phyloP scores from a whole-genome alignment of 2,329 filamentous ascomycete species.

The Akanthomyces dipterigenus region DNA sequence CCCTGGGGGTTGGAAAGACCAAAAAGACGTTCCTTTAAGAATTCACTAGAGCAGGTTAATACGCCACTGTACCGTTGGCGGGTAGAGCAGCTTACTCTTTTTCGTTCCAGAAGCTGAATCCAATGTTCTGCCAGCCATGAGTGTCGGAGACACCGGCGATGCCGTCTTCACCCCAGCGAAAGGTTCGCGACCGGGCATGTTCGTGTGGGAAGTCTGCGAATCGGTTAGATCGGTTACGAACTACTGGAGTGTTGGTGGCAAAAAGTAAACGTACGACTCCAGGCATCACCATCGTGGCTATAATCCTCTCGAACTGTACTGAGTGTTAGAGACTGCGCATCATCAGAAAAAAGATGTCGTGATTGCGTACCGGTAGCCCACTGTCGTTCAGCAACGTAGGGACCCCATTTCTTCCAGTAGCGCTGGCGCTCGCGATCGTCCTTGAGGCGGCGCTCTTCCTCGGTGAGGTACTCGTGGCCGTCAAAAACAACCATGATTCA shows the following conservation, averaged over 20 bases:
- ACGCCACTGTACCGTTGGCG: background rate
- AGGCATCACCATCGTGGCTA: constrained; percentile 80
- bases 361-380: constrained; percentile 73
- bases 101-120: constrained; percentile 96
- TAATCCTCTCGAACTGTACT: constrained; percentile 80
- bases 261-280: constrained; percentile 64
- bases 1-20: constrained; percentile 93
- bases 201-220: constrained; percentile 83
- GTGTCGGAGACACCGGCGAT: constrained; percentile 92
- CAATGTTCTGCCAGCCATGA: constrained; percentile 85
- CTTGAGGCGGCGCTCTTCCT: constrained; percentile 84
- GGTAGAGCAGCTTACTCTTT: constrained; percentile 62
- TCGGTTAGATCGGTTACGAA: constrained; percentile 1
- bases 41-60: constrained; percentile 58
- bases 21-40: constrained; percentile 91
- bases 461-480: constrained; percentile 76
- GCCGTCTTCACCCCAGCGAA: constrained; percentile 93
- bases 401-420: constrained; percentile 99
- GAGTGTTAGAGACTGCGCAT: constrained; percentile 14
- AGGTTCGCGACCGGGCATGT: constrained; percentile 79
- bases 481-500: constrained; percentile 79
- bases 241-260: constrained; percentile 20
- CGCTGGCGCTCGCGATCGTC: constrained; percentile 76
- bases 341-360: background rate
- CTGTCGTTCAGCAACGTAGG: constrained; percentile 88